Evolutionary conservation across 1,284 basidiomycete species (phyloP), one percentile per base, ranked within the genome.

Genomic region (Tilletia horrida): DNA sequence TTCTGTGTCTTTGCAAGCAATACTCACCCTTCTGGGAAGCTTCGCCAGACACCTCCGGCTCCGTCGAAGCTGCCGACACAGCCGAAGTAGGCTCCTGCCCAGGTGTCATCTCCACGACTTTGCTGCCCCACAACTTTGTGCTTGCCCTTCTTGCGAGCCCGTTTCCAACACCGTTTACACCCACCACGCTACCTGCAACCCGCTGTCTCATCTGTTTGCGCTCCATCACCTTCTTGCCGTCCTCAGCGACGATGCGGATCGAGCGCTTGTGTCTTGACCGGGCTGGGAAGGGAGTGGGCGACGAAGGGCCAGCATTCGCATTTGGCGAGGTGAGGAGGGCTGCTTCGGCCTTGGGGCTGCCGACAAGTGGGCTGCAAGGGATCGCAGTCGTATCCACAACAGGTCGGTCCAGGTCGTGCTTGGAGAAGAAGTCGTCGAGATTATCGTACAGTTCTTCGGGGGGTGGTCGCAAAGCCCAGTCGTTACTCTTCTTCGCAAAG

Each of bases 61-160:
- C 40, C 25, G 44, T 21, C 44, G 63, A 62, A 3, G 40, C 40
- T 16, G 61, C 16, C 21, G 50, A 52, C 13, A 52, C 27, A 7
- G 50, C 50, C n/a, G 50, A 52, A 52, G 27, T 18, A 8, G 31
- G 76, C 61, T 85, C 80, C 63, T 83, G 81, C 1, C 84, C 88
- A 23, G 91, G 89, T 3, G 90, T 91, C 69, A 99, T 93, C 83
- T 99, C 96, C 76, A 97, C 92, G 40, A 96, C 84, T 73, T 88
- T 89, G 78, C 90, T 92, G 18, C 92, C 95, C 93, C 96, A 99
- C 71, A 99, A 86, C 83, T 95, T 97, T 45, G 94, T 97, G 80
- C 91, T 93, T 77, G 92, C 85, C 81, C 92, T 90, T 59, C 92
- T 86, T 69, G 89, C 78, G 66, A 90, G 81, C 64, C 23, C 16